Base-by-base conservation (phyloP, 2,329 filamentous ascomycete genomes). In the Aspergillus sojae region DNA sequence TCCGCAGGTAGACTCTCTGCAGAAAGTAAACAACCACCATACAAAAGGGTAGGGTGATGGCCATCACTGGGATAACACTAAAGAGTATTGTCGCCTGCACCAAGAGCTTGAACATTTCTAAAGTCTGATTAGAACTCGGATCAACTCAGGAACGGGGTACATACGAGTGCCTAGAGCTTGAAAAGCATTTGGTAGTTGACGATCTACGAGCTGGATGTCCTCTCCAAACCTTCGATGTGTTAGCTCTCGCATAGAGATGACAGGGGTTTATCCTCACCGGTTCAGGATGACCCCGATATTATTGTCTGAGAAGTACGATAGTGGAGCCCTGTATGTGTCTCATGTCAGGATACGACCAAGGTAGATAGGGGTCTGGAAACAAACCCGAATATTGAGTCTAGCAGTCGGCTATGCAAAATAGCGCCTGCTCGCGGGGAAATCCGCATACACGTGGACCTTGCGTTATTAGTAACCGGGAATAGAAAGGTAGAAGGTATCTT, bases 1-100 rank as follows among this genome's bases (percentile, higher is more conserved):
- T 69, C 6, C 60, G 61, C 12, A 67, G 28, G 43, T 65, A 67
- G 19, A 64, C 28, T 21, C 19, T 53, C 32, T 53, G 50, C 19
- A 53, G 30, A 1, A 34, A 9, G n/a, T n/a, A 53, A 2, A 53
- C 50, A 11, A 34, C 2, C 0, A 14, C 5, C 3, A 53, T 34
- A n/a, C 50, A 53, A 7, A 21, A 5, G 14, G 50, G 50, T 10
- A 53, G 28, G 2, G 50, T 21, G 14, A 34, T 19, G 9, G 50
- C n/a, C 28, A 53, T 19, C 16, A 12, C 0, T 14, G 16, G 32
- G 3, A 34, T 21, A 19, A 21, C 50, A 0, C 10, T 14, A n/a
- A 32, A 53, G 4, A 53, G 30, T 32, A 34, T n/a, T n/a, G 28
- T 21, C 3, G n/a, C 28, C 26, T 53, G 50, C 19, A 53, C 9